phyloP scores from a whole-genome alignment of 495 filamentous ascomycete genomes.

The Daldinia bambusicola region DNA sequence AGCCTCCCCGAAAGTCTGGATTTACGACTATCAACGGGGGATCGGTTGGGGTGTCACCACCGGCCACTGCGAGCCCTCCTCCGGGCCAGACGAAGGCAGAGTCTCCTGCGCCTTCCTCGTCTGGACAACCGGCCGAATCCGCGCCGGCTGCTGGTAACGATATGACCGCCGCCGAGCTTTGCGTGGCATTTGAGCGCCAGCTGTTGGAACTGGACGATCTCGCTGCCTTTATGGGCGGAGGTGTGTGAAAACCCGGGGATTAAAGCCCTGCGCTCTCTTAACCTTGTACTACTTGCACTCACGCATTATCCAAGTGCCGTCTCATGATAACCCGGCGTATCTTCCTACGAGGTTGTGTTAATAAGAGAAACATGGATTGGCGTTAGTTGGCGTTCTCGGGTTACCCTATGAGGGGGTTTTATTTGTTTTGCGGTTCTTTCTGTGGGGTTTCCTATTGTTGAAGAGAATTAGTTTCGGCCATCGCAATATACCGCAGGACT shows the following conservation, averaged over 20 bases:
- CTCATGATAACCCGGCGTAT: background rate
- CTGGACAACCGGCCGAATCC: conserved; percentile 40
- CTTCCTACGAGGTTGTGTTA: conserved; percentile 35
- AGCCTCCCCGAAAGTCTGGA: conserved; percentile 59
- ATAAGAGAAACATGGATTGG: conserved; percentile 38
- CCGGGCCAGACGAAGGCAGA: conserved; percentile 50
- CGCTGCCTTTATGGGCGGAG: conserved; percentile 64
- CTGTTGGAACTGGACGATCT: conserved; percentile 62
- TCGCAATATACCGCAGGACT: conserved; percentile 1
- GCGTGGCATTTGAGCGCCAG: conserved; percentile 60
- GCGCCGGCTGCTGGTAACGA: conserved; percentile 47
- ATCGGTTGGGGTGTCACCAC: conserved; percentile 54
- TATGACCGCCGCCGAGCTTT: conserved; percentile 62
- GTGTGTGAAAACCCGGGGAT: conserved; percentile 50
- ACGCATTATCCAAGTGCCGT: background rate
- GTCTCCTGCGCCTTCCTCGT: conserved; percentile 52
- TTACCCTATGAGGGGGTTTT: conserved; percentile 10
- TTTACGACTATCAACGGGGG: conserved; percentile 63
- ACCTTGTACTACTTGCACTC: conserved; percentile 24
- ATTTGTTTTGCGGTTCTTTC: conserved; percentile 15
- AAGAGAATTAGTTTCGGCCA: conserved; percentile 7
- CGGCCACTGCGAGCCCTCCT: conserved; percentile 56
- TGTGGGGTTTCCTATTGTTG: background rate
- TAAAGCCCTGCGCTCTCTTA: conserved; percentile 3
- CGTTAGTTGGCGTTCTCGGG: conserved; percentile 37